Evolutionary conservation across 495 filamentous ascomycete genomes (phyloP).

Genomic region (Pyronema omphalodes): DNA sequence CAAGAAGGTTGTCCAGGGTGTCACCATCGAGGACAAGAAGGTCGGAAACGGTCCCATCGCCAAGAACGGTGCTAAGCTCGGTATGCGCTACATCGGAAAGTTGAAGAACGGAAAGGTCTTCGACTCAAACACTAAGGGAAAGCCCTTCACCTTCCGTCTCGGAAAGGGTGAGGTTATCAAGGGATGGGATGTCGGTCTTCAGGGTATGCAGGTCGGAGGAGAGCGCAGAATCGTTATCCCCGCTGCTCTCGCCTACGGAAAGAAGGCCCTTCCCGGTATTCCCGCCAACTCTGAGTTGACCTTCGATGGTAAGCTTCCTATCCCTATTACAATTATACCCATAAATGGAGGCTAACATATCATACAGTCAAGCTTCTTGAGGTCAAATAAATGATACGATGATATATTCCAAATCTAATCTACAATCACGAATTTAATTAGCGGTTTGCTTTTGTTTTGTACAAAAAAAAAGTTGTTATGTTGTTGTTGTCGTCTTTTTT

Average conservation of each 20-base stretch:
- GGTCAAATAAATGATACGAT: constrained; percentile 12
- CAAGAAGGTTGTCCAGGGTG: constrained; percentile 62
- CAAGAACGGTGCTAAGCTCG: constrained; percentile 70
- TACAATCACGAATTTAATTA: too few species aligned
- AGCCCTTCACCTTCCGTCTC: constrained; percentile 87
- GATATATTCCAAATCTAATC: background rate
- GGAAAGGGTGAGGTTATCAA: constrained; percentile 92
- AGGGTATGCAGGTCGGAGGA: constrained; percentile 78
- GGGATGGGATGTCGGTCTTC: constrained; percentile 91
- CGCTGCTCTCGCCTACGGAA: constrained; percentile 69
- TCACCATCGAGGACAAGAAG: constrained; percentile 91
- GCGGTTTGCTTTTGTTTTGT: too few species aligned
- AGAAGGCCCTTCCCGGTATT: constrained; percentile 57
- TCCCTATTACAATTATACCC: background rate
- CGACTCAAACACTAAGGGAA: constrained; percentile 94
- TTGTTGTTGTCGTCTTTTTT: too few species aligned
- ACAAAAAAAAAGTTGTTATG: too few species aligned
- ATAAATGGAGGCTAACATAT: background rate
- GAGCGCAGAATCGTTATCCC: constrained; percentile 86
- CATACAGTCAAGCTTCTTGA: constrained; percentile 20
- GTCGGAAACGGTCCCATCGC: constrained; percentile 58
- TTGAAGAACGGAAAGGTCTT: constrained; percentile 81
- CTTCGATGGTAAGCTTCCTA: constrained; percentile 64
- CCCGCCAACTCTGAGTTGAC: constrained; percentile 74
- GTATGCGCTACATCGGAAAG: constrained; percentile 97